Evolutionary conservation across 345 rosid species (phyloP), one percentile per base, ranked within the genome.

Genomic region (Salix purpurea): DNA sequence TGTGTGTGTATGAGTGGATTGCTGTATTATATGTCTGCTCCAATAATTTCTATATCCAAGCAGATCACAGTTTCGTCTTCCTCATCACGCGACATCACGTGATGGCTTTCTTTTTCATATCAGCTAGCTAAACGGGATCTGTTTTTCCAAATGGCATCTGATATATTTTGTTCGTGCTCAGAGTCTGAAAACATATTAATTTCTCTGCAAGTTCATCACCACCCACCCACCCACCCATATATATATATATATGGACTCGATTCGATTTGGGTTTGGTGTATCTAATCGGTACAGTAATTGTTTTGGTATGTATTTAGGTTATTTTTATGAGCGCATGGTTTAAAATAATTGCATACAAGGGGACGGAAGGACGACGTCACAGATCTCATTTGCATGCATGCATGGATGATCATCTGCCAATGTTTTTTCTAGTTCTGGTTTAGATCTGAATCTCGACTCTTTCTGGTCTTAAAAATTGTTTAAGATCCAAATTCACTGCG

Each of bases 391-490:
- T 26, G 11, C 65, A 65, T 18, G 34, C 36, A 42, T 69, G 11
- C 65, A 65, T 18, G 34, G 24, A 42, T 69, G 44, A 46, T 62
- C 30, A 46, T 62, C 37, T 28, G 34, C 15, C 69, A 40, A 14
- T 74, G 52, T 48, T 56, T 48, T 60, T 60, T 32, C 39, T 54
- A 36, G 13, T 23, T 28, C 46, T 36, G n/a, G 66, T 74, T 67
- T 46, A 72, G 84, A 80, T 78, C 82, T 83, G 68, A 58, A 76
- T 79, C 72, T 77, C 37, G 56, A 40, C 13, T 69, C 37, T 24
- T 67, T 44, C 18, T 16, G 34, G n/a, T 28, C 36, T 4, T 11
- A 7, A 10, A 1, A 1, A 46, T 5, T 56, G 77, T 65, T 72
- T 68, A 21, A 78, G 78, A 72, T 76, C 78, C 75, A 54, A 48